Base-by-base conservation (phyloP, 768 basidiomycete species). In the Russula earlei region DNA sequence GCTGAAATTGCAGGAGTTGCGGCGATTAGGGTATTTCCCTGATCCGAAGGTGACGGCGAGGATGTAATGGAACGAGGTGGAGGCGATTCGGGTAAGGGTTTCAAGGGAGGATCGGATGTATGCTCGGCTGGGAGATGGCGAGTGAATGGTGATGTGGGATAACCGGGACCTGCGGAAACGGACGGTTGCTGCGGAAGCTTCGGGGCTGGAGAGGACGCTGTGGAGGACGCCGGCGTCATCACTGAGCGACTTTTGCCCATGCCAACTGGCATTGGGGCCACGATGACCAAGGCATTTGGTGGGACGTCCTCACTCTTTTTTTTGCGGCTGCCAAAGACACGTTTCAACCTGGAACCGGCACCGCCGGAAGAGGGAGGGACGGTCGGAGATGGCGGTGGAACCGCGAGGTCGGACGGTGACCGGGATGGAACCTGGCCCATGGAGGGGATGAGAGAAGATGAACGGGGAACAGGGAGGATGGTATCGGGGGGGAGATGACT, bases 1-100 rank as follows among this genome's bases (percentile, higher is more conserved):
- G 80, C 78, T 3, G 75, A 75, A 34, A 84, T 77, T 2, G 73
- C 79, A 1, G 82, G 77, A 64, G 77, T 81, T 40, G 80, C 68
- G 29, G 80, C 74, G 40, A 83, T 76, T 49, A 82, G 70, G 14
- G 83, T 82, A 17, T 64, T 67, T 51, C 77, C 72, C 59, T 75
- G 73, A 51, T 74, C 72, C 40, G 67, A 48, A 11, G 47, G 17
- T 1, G 33, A 40, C 4, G 56, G 27, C 4, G 38, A n/a, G 38
- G 46, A 17, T 27, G 7, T 10, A n/a, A 19, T 34, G 10, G 24
- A 17, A 41, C 27, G 29, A 19, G 49, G 24, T 14, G 22, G 31
- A 6, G 36, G 34, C 0, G 56, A 9, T 6, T 49, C 46, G 19
- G 55, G 38, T 7, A 40, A 37, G 33, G 59, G 55, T 44, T 46